Conservation (phyloP, 1,139 yeast species). For the Kluyveromyces sp. region DNA sequence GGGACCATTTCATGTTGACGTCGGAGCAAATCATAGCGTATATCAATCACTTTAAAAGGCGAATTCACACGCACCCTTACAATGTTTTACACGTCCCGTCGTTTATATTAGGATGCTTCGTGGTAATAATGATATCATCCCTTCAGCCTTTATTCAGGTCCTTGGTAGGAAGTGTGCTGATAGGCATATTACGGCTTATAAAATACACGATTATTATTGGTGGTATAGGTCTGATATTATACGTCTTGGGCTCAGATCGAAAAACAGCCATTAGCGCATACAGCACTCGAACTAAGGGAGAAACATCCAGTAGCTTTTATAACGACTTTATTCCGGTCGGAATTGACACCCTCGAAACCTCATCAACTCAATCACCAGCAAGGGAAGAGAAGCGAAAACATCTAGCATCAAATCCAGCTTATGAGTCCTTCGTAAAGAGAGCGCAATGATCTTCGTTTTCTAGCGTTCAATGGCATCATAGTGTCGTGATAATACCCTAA, state of each 20-base stretch:
- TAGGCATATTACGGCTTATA: constrained; percentile 15
- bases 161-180: constrained; percentile 17
- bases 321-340: constrained; percentile 1
- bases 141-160: constrained; percentile 18
- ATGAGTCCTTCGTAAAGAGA: constrained; percentile 8
- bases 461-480: not conserved
- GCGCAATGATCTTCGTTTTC: constrained; percentile 6
- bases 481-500: not conserved
- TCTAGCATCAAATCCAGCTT: not conserved
- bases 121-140: constrained; percentile 12
- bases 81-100: constrained; percentile 20
- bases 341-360: not conserved
- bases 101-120: constrained; percentile 17
- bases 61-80: constrained; percentile 12
- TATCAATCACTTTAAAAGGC: constrained; percentile 7
- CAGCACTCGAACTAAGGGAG: not conserved
- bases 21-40: not conserved
- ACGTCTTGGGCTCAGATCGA: constrained; percentile 10
- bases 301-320: not conserved
- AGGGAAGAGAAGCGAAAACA: not conserved
- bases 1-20: not conserved
- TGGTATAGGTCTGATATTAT: constrained; percentile 14
- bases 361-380: constrained; percentile 1
- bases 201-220: constrained; percentile 19
- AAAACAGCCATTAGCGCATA: not conserved